Base-by-base conservation (phyloP, 2,329 filamentous ascomycete species). In the Xylaria arbuscula region DNA sequence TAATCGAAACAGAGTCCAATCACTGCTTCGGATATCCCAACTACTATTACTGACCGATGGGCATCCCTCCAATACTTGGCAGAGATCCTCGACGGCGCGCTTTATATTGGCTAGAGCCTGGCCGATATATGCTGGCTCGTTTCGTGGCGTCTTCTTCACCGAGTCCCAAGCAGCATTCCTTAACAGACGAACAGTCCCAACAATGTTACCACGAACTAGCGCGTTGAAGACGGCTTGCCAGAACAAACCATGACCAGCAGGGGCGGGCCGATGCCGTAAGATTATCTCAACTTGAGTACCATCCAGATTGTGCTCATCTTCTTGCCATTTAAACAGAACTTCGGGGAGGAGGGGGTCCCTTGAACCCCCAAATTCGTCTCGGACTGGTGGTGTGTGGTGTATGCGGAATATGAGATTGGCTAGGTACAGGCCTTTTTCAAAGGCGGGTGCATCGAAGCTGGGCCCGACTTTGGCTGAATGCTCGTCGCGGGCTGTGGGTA, bases 1-100 rank as follows among this genome's bases (percentile, higher is more conserved):
- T 71, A 92, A 89, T 61, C 95, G 89, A 81, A 96, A 98, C 47
- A 96, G 81, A 17, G 87, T 89, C 95, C 95, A 98, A 68, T 95
- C 92, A 71, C 88, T 88, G 67, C 90, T 91, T 76, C 89, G 90
- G 56, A 96, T 88, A 74, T 97, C 90, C 95, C 95, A 98, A 77
- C 71, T 78, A 6, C 95, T 89, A 53, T 86, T 86, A 48, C 83
- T 84, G 32, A 88, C 80, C 3, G 88, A 90, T 6, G 95, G 95
- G 73, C 92, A 97, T 42, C 87, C 85, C 64, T 91, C 87, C 42
- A 98, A 84, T 51, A 94, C 83, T 24, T 89, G 84, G 54, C 92
- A 87, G 24, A 92, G 90, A 70, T 89, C 87, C 60, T 88, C 87
- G 9, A 93, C 85, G 42, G 91, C 93, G 48, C 88, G 86, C 74